These are phyloP conservation scores for Aegilops speltoides DNA, from an alignment of 176 grass and related monocot genomes.

Conservation along the genomic window DNA sequence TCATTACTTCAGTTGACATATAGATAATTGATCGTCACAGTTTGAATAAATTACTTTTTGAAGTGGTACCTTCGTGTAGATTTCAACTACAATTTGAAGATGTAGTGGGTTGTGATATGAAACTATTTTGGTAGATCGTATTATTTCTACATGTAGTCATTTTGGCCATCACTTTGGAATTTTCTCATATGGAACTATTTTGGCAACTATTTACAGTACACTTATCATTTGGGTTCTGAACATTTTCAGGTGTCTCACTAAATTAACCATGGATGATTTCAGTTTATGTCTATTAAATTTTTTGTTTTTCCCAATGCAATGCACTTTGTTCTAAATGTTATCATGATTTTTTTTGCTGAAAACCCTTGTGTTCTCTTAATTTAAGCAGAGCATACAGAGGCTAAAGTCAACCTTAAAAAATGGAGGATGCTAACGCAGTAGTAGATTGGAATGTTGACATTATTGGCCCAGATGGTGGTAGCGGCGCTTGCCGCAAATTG, in stretches of 20 bases:
- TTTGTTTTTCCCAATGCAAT: background rate
- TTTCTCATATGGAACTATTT: background rate
- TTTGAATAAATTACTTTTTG: background rate
- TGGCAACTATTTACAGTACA: background rate
- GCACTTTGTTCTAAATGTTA: background rate
- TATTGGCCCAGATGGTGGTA: slow-evolving; percentile 10
- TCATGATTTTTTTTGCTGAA: background rate
- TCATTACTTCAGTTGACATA: background rate
- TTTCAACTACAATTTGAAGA: slow-evolving; percentile 4
- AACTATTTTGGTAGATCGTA: background rate
- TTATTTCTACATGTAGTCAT: background rate
- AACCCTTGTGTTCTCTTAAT: background rate
- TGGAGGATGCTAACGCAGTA: slow-evolving; percentile 29
- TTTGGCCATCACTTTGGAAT: background rate
- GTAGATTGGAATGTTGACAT: slow-evolving; percentile 49
- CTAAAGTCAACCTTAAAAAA: slow-evolving; percentile 13
- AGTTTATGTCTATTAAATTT: background rate
- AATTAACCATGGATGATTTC: background rate
- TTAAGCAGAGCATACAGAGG: slow-evolving; percentile 10
- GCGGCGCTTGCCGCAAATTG: slow-evolving; percentile 27
- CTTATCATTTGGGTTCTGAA: background rate
- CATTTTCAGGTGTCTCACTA: background rate
- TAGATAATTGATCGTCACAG: background rate
- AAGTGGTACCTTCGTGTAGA: background rate
- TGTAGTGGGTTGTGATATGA: background rate